Percentiles rank a stretch among this genome's conserved stretches.
Conservation (phyloP, 2,329 filamentous ascomycete species). For the Chrysosphaeria jannelii region DNA sequence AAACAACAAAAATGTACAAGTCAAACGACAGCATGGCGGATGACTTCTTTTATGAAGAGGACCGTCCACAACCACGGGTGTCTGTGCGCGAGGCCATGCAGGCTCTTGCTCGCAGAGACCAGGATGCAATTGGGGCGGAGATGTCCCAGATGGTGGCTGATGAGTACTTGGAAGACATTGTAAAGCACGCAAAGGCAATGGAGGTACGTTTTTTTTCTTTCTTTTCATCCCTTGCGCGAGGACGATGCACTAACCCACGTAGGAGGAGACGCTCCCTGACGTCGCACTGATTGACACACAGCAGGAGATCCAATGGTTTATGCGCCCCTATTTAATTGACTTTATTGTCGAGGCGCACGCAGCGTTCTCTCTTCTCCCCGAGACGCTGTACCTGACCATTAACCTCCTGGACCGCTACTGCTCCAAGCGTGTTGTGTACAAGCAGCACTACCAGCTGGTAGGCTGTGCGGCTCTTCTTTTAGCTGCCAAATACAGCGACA, state of each 20-base stretch:
- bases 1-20: slow-evolving; percentile 6
- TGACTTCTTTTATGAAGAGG: slow-evolving; percentile 24
- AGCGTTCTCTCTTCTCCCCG: slow-evolving; percentile 75
- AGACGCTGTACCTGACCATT: slow-evolving; percentile 85
- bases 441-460: slow-evolving; percentile 94
- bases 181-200: slow-evolving; percentile 87
- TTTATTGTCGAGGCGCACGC: slow-evolving; percentile 93
- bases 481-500: slow-evolving; percentile 93
- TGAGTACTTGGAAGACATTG: slow-evolving; percentile 81
- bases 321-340: slow-evolving; percentile 92
- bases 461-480: slow-evolving; percentile 89
- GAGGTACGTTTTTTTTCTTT: slow-evolving; percentile 25
- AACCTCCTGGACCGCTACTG: slow-evolving; percentile 96
- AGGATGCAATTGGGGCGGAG: slow-evolving; percentile 69
- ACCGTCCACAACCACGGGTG: too few species aligned
- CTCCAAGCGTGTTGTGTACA: slow-evolving; percentile 91
- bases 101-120: slow-evolving; percentile 50
- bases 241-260: not conserved
- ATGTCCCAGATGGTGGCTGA: slow-evolving; percentile 61
- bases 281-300: slow-evolving; percentile 97
- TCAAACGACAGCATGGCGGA: slow-evolving; percentile 8
- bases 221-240: not conserved
- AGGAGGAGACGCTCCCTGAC: slow-evolving; percentile 70
- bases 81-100: slow-evolving; percentile 47
- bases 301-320: slow-evolving; percentile 98